These are phyloP conservation scores for Zea mays DNA, from an alignment of 176 grass and related monocot genomes.

Conservation along the genomic window DNA sequence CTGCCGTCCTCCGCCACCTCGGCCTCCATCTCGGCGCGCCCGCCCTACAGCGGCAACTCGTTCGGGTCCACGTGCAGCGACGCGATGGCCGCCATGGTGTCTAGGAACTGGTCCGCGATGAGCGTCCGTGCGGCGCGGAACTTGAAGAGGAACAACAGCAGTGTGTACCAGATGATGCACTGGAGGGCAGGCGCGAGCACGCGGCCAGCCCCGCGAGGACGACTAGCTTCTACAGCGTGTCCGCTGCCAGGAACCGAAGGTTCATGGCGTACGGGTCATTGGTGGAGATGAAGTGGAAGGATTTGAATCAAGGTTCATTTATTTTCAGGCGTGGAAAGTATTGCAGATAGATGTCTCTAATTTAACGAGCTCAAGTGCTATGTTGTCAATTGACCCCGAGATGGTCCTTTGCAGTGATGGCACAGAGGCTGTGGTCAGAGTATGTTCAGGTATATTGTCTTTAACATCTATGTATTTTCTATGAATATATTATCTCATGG, in stretches of 20 bases:
- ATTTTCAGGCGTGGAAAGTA: constrained; percentile 70
- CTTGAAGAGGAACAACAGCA: no score
- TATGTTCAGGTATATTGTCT: constrained; percentile 69
- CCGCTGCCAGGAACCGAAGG: constrained; percentile 69
- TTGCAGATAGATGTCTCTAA: constrained; percentile 42
- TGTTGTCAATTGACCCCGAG: constrained; percentile 78
- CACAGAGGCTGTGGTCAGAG: constrained; percentile 63
- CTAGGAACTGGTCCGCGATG: no score
- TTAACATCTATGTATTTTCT: not conserved
- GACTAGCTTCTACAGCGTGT: constrained; percentile 81
- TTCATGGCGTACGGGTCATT: constrained; percentile 79
- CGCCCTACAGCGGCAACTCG: constrained; percentile 63
- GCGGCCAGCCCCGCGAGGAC: constrained; percentile 51
- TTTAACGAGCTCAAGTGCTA: constrained; percentile 44
- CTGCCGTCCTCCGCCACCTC: constrained; percentile 63
- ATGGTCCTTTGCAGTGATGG: constrained; percentile 86
- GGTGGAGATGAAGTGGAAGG: constrained; percentile 87
- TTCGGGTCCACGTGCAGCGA: no score
- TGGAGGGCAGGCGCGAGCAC: constrained; percentile 35
- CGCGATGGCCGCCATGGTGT: no score
- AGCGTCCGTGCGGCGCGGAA: no score
- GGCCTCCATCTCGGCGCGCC: no score
- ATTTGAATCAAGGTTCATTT: no score
- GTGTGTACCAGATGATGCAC: no score
- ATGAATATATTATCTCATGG: constrained; percentile 16